A percentile compares a stretch with the other conserved stretches of the same genome.
Evolutionary conservation across 768 basidiomycete genomes (phyloP).

Genomic region (Cyclocybe cylindracea): DNA sequence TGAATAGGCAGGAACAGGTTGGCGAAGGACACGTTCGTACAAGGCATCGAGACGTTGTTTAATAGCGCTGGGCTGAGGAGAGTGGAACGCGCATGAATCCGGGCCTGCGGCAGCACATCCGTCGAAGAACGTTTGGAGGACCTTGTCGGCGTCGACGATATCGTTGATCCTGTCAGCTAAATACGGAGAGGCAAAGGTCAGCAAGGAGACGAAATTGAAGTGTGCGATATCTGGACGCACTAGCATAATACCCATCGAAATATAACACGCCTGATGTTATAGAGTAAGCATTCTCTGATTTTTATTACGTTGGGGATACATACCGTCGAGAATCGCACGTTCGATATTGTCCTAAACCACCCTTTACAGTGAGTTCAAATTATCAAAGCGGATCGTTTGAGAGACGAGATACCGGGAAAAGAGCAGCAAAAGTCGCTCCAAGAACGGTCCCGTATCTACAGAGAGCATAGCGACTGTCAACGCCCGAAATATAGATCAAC

Average conservation of each 20-base stretch:
- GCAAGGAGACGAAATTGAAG: not conserved
- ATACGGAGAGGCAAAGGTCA: not conserved
- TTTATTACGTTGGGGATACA: conserved; percentile 22
- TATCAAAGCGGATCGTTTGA: no score
- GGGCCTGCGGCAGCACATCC: conserved; percentile 38
- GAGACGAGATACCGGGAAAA: conserved; percentile 30
- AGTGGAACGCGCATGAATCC: conserved; percentile 31
- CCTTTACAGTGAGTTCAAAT: not conserved
- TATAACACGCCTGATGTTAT: no score
- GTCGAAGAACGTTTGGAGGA: conserved; percentile 32
- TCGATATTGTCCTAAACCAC: conserved; percentile 22
- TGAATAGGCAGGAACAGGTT: conserved; percentile 34
- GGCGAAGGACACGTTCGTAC: conserved; percentile 26
- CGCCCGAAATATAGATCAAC: not conserved
- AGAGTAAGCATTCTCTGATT: no score
- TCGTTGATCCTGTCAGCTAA: conserved; percentile 36
- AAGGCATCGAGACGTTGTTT: conserved; percentile 9
- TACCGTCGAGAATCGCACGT: conserved; percentile 38
- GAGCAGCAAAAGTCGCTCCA: conserved; percentile 31
- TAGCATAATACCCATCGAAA: no score
- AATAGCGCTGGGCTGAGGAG: conserved; percentile 20
- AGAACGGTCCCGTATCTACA: conserved; percentile 27
- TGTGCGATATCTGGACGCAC: no score
- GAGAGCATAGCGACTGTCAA: not conserved
- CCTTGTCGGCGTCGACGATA: conserved; percentile 37